Conservation (phyloP, 352 stramenopile species). For the Pythium aquatile region DNA sequence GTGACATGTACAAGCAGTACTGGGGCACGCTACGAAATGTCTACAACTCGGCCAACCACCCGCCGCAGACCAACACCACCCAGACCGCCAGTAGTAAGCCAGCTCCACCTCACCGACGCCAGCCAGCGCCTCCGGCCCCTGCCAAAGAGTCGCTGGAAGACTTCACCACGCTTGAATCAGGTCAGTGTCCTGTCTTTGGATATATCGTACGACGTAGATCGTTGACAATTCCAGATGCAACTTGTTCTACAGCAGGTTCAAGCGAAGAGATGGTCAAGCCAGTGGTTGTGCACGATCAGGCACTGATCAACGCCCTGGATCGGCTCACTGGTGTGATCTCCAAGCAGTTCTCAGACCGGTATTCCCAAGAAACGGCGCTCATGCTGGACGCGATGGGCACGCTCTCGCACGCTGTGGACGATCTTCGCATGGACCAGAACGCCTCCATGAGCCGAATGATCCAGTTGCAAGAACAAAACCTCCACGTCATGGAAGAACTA, state of each 20-base stretch:
- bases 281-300: slow-evolving; percentile 56
- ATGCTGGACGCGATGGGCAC: slow-evolving; percentile 32
- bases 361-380: slow-evolving; percentile 30
- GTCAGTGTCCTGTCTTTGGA: slow-evolving; percentile 17
- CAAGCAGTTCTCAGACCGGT: slow-evolving; percentile 45
- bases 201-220: slow-evolving; percentile 14
- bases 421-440: slow-evolving; percentile 51
- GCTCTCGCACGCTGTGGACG: slow-evolving; percentile 50
- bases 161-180: slow-evolving; percentile 51
- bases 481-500: slow-evolving; percentile 63
- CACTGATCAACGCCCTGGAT: slow-evolving; percentile 58
- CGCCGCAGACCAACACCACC: slow-evolving; percentile 4
- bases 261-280: slow-evolving; percentile 39
- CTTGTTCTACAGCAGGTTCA: slow-evolving; percentile 27
- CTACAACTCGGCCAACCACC: slow-evolving; percentile 43
- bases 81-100: slow-evolving; percentile 3
- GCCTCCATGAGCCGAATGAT: slow-evolving; percentile 47
- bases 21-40: slow-evolving; percentile 68
- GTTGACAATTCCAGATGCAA: slow-evolving; percentile 22
- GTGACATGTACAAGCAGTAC: slow-evolving; percentile 66
- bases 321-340: slow-evolving; percentile 59
- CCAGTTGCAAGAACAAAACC: slow-evolving; percentile 64
- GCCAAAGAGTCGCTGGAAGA: slow-evolving; percentile 44
- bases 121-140: slow-evolving; percentile 12
- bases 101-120: slow-evolving; percentile 1